A percentile compares a stretch with the other conserved stretches of the same genome.
Conservation (phyloP, 306 rosid species). For the Mucuna pruriens region DNA sequence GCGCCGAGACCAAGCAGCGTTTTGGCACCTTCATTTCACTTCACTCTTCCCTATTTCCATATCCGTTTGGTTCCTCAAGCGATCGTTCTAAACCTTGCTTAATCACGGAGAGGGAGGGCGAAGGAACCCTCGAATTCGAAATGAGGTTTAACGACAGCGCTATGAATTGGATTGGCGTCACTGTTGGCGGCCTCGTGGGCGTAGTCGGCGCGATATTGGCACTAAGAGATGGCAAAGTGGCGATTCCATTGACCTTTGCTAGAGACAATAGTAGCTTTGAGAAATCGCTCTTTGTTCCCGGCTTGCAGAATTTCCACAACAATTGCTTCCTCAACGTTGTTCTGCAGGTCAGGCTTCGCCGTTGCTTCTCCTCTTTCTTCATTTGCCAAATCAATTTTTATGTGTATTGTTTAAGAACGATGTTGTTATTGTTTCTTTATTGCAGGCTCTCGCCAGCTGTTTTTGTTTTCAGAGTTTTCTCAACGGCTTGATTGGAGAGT, state of each 20-base stretch:
- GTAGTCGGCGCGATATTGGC: constrained; percentile 56
- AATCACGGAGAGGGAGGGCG: neutral
- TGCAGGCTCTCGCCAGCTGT: constrained; percentile 90
- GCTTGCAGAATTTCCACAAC: constrained; percentile 79
- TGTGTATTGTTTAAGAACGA: neutral
- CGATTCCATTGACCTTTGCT: constrained; percentile 39
- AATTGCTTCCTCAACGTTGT: constrained; percentile 89
- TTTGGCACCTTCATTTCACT: neutral
- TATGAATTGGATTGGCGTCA: constrained; percentile 39
- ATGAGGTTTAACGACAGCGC: constrained; percentile 31
- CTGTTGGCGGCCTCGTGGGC: constrained; percentile 55
- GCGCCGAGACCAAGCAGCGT: neutral
- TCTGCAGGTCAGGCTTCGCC: constrained; percentile 62
- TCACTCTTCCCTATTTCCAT: too few species aligned
- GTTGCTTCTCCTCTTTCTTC: neutral
- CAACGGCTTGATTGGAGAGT: constrained; percentile 53
- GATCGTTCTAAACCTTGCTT: neutral
- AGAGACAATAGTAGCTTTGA: constrained; percentile 18
- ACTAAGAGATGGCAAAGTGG: constrained; percentile 48
- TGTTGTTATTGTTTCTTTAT: neutral
- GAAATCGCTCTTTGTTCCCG: constrained; percentile 57
- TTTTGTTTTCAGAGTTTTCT: constrained; percentile 69
- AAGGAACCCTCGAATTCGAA: neutral
- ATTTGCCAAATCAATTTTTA: neutral
- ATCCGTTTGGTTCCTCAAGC: neutral